These are phyloP conservation scores for Smittium mucronatum DNA, from an alignment of 371 early-diverging fungal species.

Conservation along the genomic window DNA sequence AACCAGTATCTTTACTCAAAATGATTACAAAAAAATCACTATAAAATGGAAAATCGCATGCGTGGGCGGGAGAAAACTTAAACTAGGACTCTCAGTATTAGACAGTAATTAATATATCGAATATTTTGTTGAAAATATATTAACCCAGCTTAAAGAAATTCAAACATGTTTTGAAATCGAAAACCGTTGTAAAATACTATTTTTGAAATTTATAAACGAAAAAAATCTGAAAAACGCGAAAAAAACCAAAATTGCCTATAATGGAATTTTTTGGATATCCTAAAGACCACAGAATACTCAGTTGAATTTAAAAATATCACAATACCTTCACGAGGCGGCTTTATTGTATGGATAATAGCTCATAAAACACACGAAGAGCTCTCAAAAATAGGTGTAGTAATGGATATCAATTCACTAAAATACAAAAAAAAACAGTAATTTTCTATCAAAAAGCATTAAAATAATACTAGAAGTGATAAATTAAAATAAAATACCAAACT, in stretches of 20 bases:
- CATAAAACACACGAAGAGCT: background rate
- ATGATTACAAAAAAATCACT: background rate
- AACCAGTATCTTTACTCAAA: background rate
- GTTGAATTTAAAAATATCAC: background rate
- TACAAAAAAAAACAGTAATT: background rate
- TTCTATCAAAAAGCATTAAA: background rate
- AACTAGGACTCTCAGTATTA: background rate
- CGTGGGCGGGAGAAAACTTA: background rate
- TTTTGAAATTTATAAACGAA: background rate
- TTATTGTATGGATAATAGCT: background rate
- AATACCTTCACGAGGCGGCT: background rate
- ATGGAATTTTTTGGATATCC: background rate
- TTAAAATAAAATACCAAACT: background rate
- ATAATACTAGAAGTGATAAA: background rate
- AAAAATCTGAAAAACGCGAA: background rate
- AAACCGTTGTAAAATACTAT: background rate
- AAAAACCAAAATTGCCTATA: background rate
- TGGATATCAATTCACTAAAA: background rate
- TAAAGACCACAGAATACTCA: background rate
- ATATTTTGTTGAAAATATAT: background rate
- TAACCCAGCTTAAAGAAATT: background rate
- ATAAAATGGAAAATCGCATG: background rate
- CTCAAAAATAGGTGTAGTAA: background rate
- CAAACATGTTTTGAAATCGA: background rate
- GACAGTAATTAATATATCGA: background rate